phyloP scores from a whole-genome alignment of 192 early-diverging fungal species.

The Thamnidium elegans region DNA sequence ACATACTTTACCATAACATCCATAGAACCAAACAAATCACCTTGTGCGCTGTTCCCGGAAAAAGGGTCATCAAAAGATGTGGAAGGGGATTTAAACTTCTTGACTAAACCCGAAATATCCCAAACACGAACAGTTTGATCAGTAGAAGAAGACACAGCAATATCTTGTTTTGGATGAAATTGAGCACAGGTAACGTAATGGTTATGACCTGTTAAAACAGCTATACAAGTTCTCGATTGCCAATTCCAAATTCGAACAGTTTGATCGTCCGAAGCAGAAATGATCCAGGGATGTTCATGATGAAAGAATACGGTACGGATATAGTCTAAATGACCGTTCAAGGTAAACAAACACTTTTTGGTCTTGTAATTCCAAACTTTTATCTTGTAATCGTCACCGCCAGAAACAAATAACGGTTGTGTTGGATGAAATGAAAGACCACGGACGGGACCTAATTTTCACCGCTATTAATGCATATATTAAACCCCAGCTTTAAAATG shows the following conservation, averaged over 20 bases:
- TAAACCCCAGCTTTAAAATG: background rate
- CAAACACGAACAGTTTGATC: slow-evolving; percentile 99
- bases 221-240: slow-evolving; percentile 97
- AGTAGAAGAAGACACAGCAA: slow-evolving; percentile 93
- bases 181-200: slow-evolving; percentile 98
- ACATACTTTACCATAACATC: slow-evolving; percentile 98
- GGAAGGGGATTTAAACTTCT: slow-evolving; percentile 76
- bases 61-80: slow-evolving; percentile 51
- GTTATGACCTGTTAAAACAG: slow-evolving; percentile 95
- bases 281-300: slow-evolving; percentile 97
- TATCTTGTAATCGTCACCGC: slow-evolving; percentile 99
- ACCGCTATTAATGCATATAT: background rate
- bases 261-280: slow-evolving; percentile 95
- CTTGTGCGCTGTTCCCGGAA: slow-evolving; percentile 57
- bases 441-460: slow-evolving; percentile 83
- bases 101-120: slow-evolving; percentile 91
- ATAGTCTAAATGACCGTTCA: slow-evolving; percentile 98
- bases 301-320: slow-evolving; percentile 97
- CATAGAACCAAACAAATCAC: slow-evolving; percentile 94
- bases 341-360: slow-evolving; percentile 91
- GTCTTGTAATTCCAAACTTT: slow-evolving; percentile 99
- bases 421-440: slow-evolving; percentile 95
- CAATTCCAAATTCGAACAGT: slow-evolving; percentile 99
- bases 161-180: slow-evolving; percentile 97
- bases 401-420: slow-evolving; percentile 96